Evolutionary conservation across 768 basidiomycete genomes (phyloP).

Genomic region (Boletus insuetus): DNA sequence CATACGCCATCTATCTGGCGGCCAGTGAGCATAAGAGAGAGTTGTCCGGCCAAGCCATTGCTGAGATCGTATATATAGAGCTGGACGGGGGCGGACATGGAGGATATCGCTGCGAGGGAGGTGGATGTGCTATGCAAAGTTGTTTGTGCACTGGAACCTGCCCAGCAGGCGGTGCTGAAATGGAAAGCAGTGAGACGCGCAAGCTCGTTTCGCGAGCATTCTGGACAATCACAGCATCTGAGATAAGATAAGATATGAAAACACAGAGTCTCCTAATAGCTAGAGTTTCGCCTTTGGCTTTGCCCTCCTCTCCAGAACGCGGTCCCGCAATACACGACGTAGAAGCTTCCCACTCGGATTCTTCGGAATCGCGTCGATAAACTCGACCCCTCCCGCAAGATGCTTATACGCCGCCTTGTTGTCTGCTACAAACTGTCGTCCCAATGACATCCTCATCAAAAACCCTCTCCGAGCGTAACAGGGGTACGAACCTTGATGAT

Average conservation of each 20-base stretch:
- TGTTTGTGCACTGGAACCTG: background rate
- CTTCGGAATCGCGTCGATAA: slow-evolving; percentile 53
- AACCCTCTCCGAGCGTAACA: background rate
- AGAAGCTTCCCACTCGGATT: slow-evolving; percentile 63
- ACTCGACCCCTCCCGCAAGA: slow-evolving; percentile 56
- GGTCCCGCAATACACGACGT: slow-evolving; percentile 51
- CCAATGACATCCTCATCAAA: background rate
- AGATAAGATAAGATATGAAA: slow-evolving; percentile 23
- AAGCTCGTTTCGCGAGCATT: slow-evolving; percentile 8
- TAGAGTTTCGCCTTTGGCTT: slow-evolving; percentile 27
- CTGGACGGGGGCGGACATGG: slow-evolving; percentile 48
- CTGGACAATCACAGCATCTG: background rate
- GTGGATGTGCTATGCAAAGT: background rate
- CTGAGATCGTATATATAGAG: slow-evolving; percentile 92
- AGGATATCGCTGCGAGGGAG: background rate
- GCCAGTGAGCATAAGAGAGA: slow-evolving; percentile 81
- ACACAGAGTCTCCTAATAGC: background rate
- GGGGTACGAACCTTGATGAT: slow-evolving; percentile 44
- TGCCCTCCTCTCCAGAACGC: slow-evolving; percentile 35
- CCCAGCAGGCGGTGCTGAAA: slow-evolving; percentile 4
- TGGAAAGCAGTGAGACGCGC: slow-evolving; percentile 9
- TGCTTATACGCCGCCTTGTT: slow-evolving; percentile 59
- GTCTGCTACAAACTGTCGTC: slow-evolving; percentile 47
- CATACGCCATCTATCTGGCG: slow-evolving; percentile 93
- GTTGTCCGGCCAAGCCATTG: slow-evolving; percentile 75